Conservation (phyloP, 495 filamentous ascomycete species). For the Penicillium taxi region DNA sequence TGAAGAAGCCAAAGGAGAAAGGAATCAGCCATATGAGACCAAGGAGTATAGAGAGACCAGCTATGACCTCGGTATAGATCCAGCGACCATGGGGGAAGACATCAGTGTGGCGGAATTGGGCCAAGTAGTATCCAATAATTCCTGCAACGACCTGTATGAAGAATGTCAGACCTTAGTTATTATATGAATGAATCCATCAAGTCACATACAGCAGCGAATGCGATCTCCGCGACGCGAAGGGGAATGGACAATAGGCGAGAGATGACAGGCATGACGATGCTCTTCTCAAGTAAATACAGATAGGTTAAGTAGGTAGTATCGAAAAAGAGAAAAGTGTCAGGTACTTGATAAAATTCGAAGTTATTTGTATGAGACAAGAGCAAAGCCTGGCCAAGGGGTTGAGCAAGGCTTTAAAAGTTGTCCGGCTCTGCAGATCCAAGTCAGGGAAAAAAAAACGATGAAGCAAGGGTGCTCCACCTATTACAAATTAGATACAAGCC, state of each 20-base stretch:
- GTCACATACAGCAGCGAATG: slow-evolving; percentile 34
- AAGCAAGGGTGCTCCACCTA: slow-evolving; percentile 20
- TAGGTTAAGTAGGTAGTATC: background rate
- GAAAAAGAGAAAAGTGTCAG: background rate
- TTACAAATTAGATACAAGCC: too few species aligned
- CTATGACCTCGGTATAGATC: slow-evolving; percentile 56
- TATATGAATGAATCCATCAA: too few species aligned
- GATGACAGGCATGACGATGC: slow-evolving; percentile 38
- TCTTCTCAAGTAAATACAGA: too few species aligned
- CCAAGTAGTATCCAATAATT: slow-evolving; percentile 48
- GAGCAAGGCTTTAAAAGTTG: slow-evolving; percentile 14
- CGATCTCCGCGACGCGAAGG: slow-evolving; percentile 39
- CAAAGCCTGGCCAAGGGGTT: slow-evolving; percentile 2
- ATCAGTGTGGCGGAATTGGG: slow-evolving; percentile 21
- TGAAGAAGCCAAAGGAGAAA: slow-evolving; percentile 38
- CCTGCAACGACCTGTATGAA: slow-evolving; percentile 45
- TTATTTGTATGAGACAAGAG: background rate
- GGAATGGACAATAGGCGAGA: slow-evolving; percentile 44
- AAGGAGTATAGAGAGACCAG: slow-evolving; percentile 45
- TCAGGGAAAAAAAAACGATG: slow-evolving; percentile 5
- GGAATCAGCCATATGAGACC: slow-evolving; percentile 50
- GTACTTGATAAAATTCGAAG: background rate
- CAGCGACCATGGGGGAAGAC: slow-evolving; percentile 41
- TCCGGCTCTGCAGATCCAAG: slow-evolving; percentile 3
- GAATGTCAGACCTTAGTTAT: too few species aligned